phyloP scores from a whole-genome alignment of 805 yeast species.

The Starmerella asiatica region DNA sequence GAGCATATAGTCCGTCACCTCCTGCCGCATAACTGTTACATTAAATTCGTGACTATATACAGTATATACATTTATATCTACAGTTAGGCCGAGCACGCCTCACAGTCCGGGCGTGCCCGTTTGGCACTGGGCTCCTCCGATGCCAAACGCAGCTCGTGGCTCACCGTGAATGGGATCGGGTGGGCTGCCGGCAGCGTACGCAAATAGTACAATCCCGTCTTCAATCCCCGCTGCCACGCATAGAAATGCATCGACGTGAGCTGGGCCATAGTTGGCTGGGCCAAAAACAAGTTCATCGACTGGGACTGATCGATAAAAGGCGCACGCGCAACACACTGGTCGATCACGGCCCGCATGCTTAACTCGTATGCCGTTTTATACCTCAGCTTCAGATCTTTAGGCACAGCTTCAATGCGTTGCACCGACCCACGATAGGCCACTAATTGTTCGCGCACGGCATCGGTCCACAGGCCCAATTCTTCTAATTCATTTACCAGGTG shows the following conservation, averaged over 20 bases:
- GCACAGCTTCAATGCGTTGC: slow-evolving; percentile 56
- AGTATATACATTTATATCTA: too few species aligned
- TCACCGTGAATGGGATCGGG: slow-evolving; percentile 79
- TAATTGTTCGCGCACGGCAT: slow-evolving; percentile 56
- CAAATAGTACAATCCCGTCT: slow-evolving; percentile 93
- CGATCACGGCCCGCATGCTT: slow-evolving; percentile 64
- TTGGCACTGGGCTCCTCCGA: background rate
- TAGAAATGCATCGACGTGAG: slow-evolving; percentile 94
- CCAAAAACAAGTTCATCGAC: slow-evolving; percentile 73
- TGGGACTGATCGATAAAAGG: slow-evolving; percentile 78
- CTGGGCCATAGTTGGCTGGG: slow-evolving; percentile 82
- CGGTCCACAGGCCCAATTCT: slow-evolving; percentile 66
- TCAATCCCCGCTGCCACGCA: slow-evolving; percentile 93
- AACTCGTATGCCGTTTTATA: slow-evolving; percentile 93
- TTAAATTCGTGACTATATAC: too few species aligned
- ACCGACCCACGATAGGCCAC: slow-evolving; percentile 71
- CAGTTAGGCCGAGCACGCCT: too few species aligned
- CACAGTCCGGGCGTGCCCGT: background rate
- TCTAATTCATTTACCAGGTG: slow-evolving; percentile 67
- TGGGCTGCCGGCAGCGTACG: slow-evolving; percentile 93
- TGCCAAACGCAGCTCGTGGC: slow-evolving; percentile 24
- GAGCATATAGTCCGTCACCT: too few species aligned
- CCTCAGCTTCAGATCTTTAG: slow-evolving; percentile 50
- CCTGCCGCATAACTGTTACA: too few species aligned
- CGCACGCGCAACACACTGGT: slow-evolving; percentile 66